These are phyloP conservation scores for Leccinum disarticulatum DNA, from an alignment of 768 basidiomycete species.

Conservation along the genomic window DNA sequence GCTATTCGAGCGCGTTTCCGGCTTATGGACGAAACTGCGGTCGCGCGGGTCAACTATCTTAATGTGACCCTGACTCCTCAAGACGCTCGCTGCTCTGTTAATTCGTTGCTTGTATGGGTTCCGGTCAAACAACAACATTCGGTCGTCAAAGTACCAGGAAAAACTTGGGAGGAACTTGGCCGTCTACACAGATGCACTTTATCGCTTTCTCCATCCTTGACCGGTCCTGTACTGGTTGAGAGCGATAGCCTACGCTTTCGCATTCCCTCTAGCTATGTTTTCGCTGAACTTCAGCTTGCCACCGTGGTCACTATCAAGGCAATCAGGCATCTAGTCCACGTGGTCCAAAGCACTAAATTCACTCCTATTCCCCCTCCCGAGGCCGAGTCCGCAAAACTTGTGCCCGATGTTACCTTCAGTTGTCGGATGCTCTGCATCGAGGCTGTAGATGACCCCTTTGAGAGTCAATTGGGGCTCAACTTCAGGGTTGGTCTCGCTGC, in stretches of 20 bases:
- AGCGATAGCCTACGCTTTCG: constrained; percentile 70
- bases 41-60: constrained; percentile 35
- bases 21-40: constrained; percentile 49
- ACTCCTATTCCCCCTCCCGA: constrained; percentile 57
- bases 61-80: constrained; percentile 19
- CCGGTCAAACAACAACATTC: constrained; percentile 43
- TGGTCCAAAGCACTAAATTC: constrained; percentile 54
- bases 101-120: constrained; percentile 56
- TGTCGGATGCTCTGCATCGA: constrained; percentile 70
- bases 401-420: constrained; percentile 61
- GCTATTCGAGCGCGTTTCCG: constrained; percentile 48
- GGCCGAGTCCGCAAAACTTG: constrained; percentile 67
- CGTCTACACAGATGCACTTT: constrained; percentile 55
- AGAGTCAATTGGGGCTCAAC: constrained; percentile 71
- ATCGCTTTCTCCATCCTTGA: constrained; percentile 33
- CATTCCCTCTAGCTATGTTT: constrained; percentile 75
- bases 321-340: constrained; percentile 62
- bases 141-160: constrained; percentile 32
- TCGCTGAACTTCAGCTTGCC: constrained; percentile 77
- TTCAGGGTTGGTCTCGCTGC: constrained; percentile 74
- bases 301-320: constrained; percentile 68
- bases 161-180: constrained; percentile 75
- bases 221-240: constrained; percentile 47
- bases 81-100: constrained; percentile 35
- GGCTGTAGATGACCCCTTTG: constrained; percentile 82